Conservation (phyloP, 2,329 filamentous ascomycete species). For the Aspergillus neoniger region DNA sequence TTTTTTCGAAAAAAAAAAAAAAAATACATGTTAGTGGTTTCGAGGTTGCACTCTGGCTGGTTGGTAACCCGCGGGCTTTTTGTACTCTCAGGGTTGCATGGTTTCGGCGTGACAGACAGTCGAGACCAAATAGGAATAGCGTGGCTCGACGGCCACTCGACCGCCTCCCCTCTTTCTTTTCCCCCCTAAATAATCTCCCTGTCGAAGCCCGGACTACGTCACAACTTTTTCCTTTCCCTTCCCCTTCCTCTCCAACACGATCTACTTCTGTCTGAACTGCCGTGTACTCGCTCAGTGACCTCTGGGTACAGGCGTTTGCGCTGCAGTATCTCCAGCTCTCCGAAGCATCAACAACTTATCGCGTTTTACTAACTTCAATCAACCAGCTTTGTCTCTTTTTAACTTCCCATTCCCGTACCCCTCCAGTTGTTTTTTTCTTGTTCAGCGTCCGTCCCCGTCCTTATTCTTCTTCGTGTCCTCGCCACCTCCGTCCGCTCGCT, state of each 20-base stretch:
- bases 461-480: slow-evolving; percentile 17
- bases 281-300: slow-evolving; percentile 9
- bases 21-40: neutral
- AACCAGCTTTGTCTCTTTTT: slow-evolving; percentile 18
- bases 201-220: slow-evolving; percentile 40
- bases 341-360: slow-evolving; percentile 13
- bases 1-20: neutral
- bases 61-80: slow-evolving; percentile 21
- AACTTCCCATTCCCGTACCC: slow-evolving; percentile 4
- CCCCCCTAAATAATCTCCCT: slow-evolving; percentile 39
- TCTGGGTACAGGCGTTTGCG: slow-evolving; percentile 3
- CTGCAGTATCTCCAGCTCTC: neutral
- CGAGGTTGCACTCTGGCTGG: slow-evolving; percentile 19
- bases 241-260: slow-evolving; percentile 7
- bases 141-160: slow-evolving; percentile 26
- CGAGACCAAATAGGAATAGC: slow-evolving; percentile 11
- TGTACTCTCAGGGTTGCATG: slow-evolving; percentile 28
- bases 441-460: slow-evolving; percentile 14
- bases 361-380: neutral
- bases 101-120: slow-evolving; percentile 20
- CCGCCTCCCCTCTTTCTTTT: slow-evolving; percentile 29
- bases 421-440: slow-evolving; percentile 3
- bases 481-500: slow-evolving; percentile 23
- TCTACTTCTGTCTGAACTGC: neutral
- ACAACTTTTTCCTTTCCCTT: slow-evolving; percentile 30